These are phyloP conservation scores for Gossypium thurberi DNA, from an alignment of 345 rosid genomes.

Conservation along the genomic window DNA sequence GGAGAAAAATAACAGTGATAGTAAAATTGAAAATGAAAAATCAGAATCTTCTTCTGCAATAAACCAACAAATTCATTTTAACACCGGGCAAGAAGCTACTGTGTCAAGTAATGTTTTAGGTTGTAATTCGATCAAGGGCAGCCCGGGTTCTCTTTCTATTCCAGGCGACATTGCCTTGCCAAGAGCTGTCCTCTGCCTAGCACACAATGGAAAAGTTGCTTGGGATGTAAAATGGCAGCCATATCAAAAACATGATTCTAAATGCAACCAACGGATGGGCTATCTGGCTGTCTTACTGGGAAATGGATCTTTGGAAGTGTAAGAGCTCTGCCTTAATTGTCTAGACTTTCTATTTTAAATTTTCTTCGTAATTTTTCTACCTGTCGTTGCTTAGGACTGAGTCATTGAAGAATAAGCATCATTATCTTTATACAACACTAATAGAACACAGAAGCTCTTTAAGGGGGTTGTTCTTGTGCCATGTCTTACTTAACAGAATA, in stretches of 20 bases:
- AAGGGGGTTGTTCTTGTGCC: neutral
- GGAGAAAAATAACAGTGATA: constrained; percentile 15
- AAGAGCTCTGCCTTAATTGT: constrained; percentile 30
- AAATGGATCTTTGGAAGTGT: constrained; percentile 92
- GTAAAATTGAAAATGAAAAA: constrained; percentile 20
- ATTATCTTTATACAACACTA: neutral
- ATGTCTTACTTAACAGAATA: neutral
- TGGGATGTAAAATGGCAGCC: constrained; percentile 97
- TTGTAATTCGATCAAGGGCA: constrained; percentile 15
- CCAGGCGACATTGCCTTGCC: constrained; percentile 55
- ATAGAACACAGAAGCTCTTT: neutral
- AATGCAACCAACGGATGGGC: constrained; percentile 63
- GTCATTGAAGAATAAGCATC: neutral
- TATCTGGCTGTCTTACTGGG: constrained; percentile 90
- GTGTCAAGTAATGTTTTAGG: constrained; percentile 17
- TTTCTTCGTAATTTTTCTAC: neutral
- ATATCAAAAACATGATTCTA: constrained; percentile 26
- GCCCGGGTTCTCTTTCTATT: constrained; percentile 23
- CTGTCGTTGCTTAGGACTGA: neutral
- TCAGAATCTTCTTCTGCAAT: constrained; percentile 22
- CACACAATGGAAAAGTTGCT: constrained; percentile 86
- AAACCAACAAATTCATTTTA: constrained; percentile 21
- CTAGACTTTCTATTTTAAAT: neutral
- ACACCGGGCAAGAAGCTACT: constrained; percentile 20
- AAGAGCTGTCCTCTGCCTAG: constrained; percentile 68